phyloP scores from a whole-genome alignment of 2,329 filamentous ascomycete species.

The Nannizziopsis barbatae region DNA sequence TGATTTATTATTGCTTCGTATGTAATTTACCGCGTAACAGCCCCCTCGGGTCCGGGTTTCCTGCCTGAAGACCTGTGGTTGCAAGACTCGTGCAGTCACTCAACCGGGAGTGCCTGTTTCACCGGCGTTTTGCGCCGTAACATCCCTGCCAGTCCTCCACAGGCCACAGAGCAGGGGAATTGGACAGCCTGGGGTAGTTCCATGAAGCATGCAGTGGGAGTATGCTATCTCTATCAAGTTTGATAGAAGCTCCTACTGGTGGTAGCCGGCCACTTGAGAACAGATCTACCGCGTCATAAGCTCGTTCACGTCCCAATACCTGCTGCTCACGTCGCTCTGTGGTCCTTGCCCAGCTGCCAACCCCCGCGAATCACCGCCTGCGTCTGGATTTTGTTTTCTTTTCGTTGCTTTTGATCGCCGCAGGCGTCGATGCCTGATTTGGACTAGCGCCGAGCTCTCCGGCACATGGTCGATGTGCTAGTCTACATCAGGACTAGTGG shows the following conservation, averaged over 20 bases:
- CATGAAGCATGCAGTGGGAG: no score
- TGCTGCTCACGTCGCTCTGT: no score
- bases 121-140: background rate
- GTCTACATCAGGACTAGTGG: slow-evolving; percentile 15
- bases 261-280: no score
- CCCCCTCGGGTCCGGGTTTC: no score
- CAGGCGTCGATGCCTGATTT: background rate
- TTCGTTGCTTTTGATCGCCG: slow-evolving; percentile 1
- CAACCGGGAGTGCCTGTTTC: background rate
- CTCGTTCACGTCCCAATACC: background rate
- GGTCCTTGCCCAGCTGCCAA: background rate
- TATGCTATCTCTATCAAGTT: no score
- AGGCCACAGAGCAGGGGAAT: no score
- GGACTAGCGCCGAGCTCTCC: slow-evolving; percentile 1
- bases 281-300: background rate
- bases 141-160: background rate
- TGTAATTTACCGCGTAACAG: no score
- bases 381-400: background rate
- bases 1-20: no score
- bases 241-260: no score
- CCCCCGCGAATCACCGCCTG: background rate
- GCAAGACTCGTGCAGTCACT: no score
- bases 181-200: no score
- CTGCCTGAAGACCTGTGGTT: no score
- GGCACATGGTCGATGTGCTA: slow-evolving; percentile 17